Evolutionary conservation across 176 grass and related monocot species (phyloP).

Genomic region (Secale cereale): DNA sequence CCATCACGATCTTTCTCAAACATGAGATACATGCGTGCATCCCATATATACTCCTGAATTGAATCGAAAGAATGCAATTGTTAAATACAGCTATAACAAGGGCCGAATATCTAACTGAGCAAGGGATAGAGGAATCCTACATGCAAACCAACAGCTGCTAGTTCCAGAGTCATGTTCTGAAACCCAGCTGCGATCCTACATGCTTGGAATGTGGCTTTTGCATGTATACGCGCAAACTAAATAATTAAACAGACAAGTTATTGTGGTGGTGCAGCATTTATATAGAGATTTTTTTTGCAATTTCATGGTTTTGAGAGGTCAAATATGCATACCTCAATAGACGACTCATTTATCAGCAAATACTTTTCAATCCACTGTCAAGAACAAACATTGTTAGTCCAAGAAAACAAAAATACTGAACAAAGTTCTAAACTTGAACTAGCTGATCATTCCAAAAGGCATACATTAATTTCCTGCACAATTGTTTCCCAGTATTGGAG

Average conservation of each 20-base stretch:
- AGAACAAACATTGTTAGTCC: not conserved
- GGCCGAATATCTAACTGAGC: not conserved
- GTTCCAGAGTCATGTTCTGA: no score
- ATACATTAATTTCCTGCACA: not conserved
- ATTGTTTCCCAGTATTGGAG: slow-evolving; percentile 9
- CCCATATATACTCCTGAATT: not conserved
- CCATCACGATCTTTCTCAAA: not conserved
- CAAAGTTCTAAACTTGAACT: not conserved
- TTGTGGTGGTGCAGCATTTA: not conserved
- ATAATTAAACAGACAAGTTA: not conserved
- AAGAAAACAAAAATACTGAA: not conserved
- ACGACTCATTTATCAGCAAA: not conserved
- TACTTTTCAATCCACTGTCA: slow-evolving; percentile 3
- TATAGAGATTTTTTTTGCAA: not conserved
- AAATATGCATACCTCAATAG: not conserved
- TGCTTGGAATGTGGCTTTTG: not conserved
- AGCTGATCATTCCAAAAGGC: not conserved
- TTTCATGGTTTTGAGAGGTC: not conserved
- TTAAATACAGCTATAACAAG: not conserved
- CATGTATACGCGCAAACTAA: not conserved
- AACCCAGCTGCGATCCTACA: not conserved
- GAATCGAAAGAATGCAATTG: not conserved
- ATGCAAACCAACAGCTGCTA: not conserved
- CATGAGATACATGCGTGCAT: not conserved
- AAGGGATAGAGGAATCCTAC: not conserved